Evolutionary conservation across 73 alveolate genomes (phyloP), one percentile per base, ranked within the genome.

Genomic region (Paramecium primaurelia): DNA sequence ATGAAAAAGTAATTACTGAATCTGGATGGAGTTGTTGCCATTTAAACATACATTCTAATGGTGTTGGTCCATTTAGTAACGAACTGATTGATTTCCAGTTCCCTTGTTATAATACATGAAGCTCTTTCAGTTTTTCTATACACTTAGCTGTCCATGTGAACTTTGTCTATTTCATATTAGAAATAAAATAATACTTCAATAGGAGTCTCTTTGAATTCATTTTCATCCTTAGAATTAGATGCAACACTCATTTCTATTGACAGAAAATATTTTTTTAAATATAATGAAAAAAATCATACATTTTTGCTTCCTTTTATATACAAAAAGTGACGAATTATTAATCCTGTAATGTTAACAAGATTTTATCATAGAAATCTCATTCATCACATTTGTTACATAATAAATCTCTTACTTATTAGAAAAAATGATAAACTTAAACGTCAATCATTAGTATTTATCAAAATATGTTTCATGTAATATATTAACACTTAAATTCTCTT

Each of bases 1-100:
- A 47, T 10, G 3, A 25, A 6, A 36, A 45, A 12, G 10, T 38
- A 14, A 26, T 45, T 80, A 80, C 91, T 45, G 49, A 14, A 45
- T 80, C 91, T 45, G 91, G 91, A 80, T 80, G 71, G 77, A 80
- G 91, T 9, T 80, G 28, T 8, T 47, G 34, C 91, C 91, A 80
- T 12, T 42, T 34, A 11, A 22, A 45, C 58, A 45, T 32, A 36
- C 91, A 80, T n/a, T 80, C 91, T n/a, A 80, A 18, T 3, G 71
- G 91, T 5, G 71, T 80, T n/a, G 91, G 77, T n/a, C 91, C 91
- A 12, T 45, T 36, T 20, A 80, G 20, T 22, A 34, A 22, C 16
- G 22, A 9, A 40, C 87, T 73, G 58, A 73, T 73, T 10, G 87
- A 34, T 44, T 73, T 73, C 87, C 87, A 73, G 36, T 40, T 73